A percentile compares a stretch with the other conserved stretches of the same genome.
These are phyloP conservation scores for Debaryomyces coudertii DNA, from an alignment of 1,139 yeast genomes.

Conservation along the genomic window DNA sequence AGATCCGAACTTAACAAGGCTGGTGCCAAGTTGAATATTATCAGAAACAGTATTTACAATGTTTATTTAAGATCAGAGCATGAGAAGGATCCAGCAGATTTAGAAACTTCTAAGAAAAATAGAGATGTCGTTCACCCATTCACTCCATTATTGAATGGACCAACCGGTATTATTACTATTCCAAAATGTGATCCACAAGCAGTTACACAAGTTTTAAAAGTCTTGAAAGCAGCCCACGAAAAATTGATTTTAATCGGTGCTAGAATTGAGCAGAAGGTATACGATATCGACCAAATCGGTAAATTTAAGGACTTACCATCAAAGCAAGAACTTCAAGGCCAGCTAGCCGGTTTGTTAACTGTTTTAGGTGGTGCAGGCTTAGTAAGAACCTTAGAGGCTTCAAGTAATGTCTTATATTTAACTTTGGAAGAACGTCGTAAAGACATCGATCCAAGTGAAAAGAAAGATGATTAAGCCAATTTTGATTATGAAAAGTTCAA, in stretches of 20 bases:
- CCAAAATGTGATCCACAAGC: conserved; percentile 69
- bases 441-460: conserved; percentile 38
- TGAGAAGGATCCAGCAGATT: conserved; percentile 75
- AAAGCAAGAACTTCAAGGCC: conserved; percentile 71
- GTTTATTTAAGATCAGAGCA: conserved; percentile 75
- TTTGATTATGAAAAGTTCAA: background rate
- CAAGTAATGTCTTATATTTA: conserved; percentile 68
- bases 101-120: conserved; percentile 52
- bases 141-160: conserved; percentile 72
- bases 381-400: conserved; percentile 75
- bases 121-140: conserved; percentile 61
- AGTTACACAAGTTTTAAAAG: conserved; percentile 63
- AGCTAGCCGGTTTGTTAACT: conserved; percentile 83
- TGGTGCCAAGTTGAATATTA: conserved; percentile 69
- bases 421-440: conserved; percentile 67
- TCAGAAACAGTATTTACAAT: conserved; percentile 69
- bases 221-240: conserved; percentile 67
- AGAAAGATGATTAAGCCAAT: conserved; percentile 15
- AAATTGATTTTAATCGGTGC: conserved; percentile 85
- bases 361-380: conserved; percentile 87
- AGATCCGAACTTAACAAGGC: conserved; percentile 62
- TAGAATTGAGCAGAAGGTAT: conserved; percentile 63
- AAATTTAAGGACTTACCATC: conserved; percentile 74
- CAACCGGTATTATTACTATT: conserved; percentile 79
- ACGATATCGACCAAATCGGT: conserved; percentile 56